Percentiles rank a stretch among this genome's conserved stretches.
Evolutionary conservation across 306 rosid genomes (phyloP).

Genomic region (Casuarina cunninghamiana): DNA sequence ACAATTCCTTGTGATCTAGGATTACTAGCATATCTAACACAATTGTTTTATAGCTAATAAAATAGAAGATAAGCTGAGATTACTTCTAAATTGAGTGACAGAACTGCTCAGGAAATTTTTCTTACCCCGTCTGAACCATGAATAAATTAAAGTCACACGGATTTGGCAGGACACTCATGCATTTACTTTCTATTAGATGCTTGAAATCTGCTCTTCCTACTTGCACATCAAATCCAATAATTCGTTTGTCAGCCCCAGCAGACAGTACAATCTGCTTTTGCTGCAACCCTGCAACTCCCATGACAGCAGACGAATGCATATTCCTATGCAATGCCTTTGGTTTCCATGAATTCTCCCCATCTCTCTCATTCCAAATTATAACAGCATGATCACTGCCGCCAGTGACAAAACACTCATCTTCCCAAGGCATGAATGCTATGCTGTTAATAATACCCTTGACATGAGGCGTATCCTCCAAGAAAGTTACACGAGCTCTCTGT

Average conservation of each 20-base stretch:
- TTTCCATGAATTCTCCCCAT: constrained; percentile 67
- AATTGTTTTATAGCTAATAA: not conserved
- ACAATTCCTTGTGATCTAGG: too few species aligned
- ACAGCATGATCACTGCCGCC: constrained; percentile 97
- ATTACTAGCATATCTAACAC: not conserved
- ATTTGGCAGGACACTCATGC: constrained; percentile 82
- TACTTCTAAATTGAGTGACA: not conserved
- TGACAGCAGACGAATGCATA: constrained; percentile 91
- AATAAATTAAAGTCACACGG: constrained; percentile 82
- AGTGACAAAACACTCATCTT: constrained; percentile 65
- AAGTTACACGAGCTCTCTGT: constrained; percentile 73
- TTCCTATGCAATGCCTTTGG: constrained; percentile 78
- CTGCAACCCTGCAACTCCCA: constrained; percentile 95
- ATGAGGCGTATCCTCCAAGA: constrained; percentile 85
- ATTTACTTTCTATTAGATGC: constrained; percentile 92
- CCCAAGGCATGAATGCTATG: constrained; percentile 88
- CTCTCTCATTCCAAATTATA: constrained; percentile 76
- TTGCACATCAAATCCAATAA: constrained; percentile 65
- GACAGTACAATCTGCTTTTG: constrained; percentile 84
- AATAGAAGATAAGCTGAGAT: not conserved
- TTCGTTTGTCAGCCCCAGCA: constrained; percentile 89
- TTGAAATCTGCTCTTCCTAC: constrained; percentile 72
- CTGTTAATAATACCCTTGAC: constrained; percentile 84
- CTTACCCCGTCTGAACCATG: constrained; percentile 86
- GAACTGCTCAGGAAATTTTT: not conserved